These are phyloP conservation scores for Boletus eberwhitei DNA, from an alignment of 768 basidiomycete genomes.

Conservation along the genomic window DNA sequence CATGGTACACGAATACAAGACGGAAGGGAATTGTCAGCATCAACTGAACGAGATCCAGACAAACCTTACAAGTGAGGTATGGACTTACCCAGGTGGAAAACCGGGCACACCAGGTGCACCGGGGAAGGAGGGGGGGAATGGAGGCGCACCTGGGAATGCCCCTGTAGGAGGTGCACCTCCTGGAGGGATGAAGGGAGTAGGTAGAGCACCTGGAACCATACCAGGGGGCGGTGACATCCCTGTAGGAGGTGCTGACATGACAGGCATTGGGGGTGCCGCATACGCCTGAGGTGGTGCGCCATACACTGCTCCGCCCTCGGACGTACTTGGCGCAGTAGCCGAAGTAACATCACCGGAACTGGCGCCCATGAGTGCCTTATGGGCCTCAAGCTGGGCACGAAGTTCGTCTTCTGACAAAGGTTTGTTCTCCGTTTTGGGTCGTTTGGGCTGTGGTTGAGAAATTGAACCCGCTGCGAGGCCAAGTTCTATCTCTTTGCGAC, in stretches of 20 bases:
- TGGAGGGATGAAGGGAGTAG: slow-evolving; percentile 37
- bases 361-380: slow-evolving; percentile 88
- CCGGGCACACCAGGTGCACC: slow-evolving; percentile 46
- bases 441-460: slow-evolving; percentile 75
- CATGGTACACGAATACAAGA: slow-evolving; percentile 5
- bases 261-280: slow-evolving; percentile 38
- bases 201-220: slow-evolving; percentile 43
- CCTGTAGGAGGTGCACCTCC: slow-evolving; percentile 37
- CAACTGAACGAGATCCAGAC: slow-evolving; percentile 12
- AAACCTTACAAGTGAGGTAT: slow-evolving; percentile 10
- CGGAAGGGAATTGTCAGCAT: slow-evolving; percentile 19
- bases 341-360: slow-evolving; percentile 34
- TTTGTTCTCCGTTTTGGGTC: slow-evolving; percentile 76
- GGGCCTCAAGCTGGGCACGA: slow-evolving; percentile 79
- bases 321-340: slow-evolving; percentile 37
- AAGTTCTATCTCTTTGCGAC: slow-evolving; percentile 91
- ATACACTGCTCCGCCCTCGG: slow-evolving; percentile 53
- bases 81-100: slow-evolving; percentile 56
- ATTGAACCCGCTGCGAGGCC: slow-evolving; percentile 82
- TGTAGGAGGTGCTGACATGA: slow-evolving; percentile 23
- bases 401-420: slow-evolving; percentile 81
- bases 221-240: slow-evolving; percentile 39
- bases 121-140: slow-evolving; percentile 40
- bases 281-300: slow-evolving; percentile 75
- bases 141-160: slow-evolving; percentile 37